Evolutionary conservation across 2,329 filamentous ascomycete genomes (phyloP).

Genomic region (Scytalidium lignicola): DNA sequence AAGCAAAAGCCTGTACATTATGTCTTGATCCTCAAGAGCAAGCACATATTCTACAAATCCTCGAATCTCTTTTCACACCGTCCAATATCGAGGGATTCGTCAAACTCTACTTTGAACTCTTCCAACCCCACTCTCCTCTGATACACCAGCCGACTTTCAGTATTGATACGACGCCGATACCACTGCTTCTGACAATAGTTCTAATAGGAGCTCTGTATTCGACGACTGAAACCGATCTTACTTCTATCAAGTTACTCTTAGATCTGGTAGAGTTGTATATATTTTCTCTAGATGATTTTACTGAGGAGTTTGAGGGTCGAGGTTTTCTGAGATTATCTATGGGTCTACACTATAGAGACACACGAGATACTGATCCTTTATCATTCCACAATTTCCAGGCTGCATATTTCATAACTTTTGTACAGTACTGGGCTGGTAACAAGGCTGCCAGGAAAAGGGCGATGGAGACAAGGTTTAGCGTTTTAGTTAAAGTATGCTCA

Average conservation of each 20-base stretch:
- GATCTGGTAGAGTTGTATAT: slow-evolving; percentile 39
- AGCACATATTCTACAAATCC: slow-evolving; percentile 32
- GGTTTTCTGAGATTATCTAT: slow-evolving; percentile 25
- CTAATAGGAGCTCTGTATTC: slow-evolving; percentile 42
- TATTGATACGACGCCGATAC: slow-evolving; percentile 29
- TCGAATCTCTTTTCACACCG: slow-evolving; percentile 35
- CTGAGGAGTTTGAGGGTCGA: slow-evolving; percentile 33
- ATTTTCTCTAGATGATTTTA: slow-evolving; percentile 36
- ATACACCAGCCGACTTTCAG: slow-evolving; percentile 37
- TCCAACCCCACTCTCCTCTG: slow-evolving; percentile 39
- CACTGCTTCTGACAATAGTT: slow-evolving; percentile 34
- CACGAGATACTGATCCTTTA: slow-evolving; percentile 26
- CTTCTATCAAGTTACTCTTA: slow-evolving; percentile 32
- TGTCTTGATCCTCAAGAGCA: slow-evolving; percentile 32
- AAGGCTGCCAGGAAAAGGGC: slow-evolving; percentile 32
- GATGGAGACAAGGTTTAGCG: slow-evolving; percentile 37
- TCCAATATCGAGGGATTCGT: slow-evolving; percentile 36
- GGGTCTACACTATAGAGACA: slow-evolving; percentile 16
- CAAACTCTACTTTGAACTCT: slow-evolving; percentile 37
- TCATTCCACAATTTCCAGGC: slow-evolving; percentile 36
- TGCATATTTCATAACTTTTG: slow-evolving; percentile 34
- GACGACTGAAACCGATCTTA: slow-evolving; percentile 31
- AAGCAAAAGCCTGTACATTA: slow-evolving; percentile 32
- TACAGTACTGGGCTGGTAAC: slow-evolving; percentile 39
- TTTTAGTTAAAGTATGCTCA: slow-evolving; percentile 33